Evolutionary conservation across 1,284 basidiomycete genomes (phyloP), one percentile per base, ranked within the genome.

Genomic region (Puccinia triticina): DNA sequence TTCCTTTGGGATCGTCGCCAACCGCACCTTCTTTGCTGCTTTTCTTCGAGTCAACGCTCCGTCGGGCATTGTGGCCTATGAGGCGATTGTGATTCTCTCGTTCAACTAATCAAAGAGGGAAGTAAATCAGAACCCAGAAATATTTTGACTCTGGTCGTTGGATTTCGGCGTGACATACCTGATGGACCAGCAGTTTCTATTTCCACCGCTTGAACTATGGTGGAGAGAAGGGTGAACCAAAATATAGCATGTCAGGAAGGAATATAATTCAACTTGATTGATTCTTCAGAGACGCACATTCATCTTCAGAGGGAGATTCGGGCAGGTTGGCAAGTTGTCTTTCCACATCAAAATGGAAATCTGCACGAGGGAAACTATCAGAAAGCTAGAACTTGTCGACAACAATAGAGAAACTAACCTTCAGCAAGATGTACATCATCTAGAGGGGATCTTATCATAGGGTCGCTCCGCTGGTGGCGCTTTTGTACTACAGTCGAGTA

Each of bases 311-410:
- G 4, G 16, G 37, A 7, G 37, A 59, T 21, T 57, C 53, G 34
- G 77, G 21, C 34, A 77, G 34, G 7, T 46, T 61, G 10, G 48
- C 50, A 55, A 79, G 59, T 46, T 79, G 64, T 37, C 18, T 69
- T 8, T 79, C 66, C n/a, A 79, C 18, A 32, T 79, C 77, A 11
- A 75, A 43, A n/a, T 75, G 53, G 53, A 79, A 79, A 32, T 79
- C 77, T 79, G 43, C 18, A 48, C 11, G 34, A 3, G 23, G 14
- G 16, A 37, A 77, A 12, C 23, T 29, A 50, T 77, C 29, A 77
- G 66, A 71, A 69, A 48, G 12, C 57, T 50, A 14, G n/a, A 2
- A 18, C 18, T 48, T 4, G 26, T 34, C 8, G 40, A 37, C 50
- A 67, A 34, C 29, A 16, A 32, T 18, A 34, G 2, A 40, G 40